Percentiles rank a stretch among this genome's conserved stretches.
phyloP scores from a whole-genome alignment of 805 yeast genomes.

The Kluyveromyces wickerhamii region DNA sequence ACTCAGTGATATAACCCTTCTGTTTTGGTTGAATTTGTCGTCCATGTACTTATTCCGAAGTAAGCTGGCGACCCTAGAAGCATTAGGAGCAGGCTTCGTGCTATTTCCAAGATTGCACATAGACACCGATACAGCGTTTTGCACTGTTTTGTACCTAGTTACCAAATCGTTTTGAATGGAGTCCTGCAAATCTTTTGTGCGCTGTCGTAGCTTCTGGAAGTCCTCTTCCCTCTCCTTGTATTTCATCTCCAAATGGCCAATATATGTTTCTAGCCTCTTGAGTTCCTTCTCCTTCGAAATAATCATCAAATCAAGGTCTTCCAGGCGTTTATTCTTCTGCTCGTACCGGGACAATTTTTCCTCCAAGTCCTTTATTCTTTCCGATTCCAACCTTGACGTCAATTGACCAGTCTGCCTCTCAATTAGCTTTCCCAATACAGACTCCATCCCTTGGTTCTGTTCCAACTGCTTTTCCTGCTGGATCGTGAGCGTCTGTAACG shows the following conservation, averaged over 20 bases:
- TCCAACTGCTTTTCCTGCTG: slow-evolving; percentile 5
- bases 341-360: not conserved
- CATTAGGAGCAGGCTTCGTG: not conserved
- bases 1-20: slow-evolving; percentile 9
- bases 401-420: not conserved
- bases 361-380: not conserved
- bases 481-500: slow-evolving; percentile 5
- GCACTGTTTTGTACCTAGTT: slow-evolving; percentile 8
- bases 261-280: slow-evolving; percentile 6
- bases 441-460: not conserved
- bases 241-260: slow-evolving; percentile 2
- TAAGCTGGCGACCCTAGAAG: slow-evolving; percentile 7
- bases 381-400: not conserved
- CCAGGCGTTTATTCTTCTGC: not conserved
- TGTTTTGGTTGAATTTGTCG: not conserved
- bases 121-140: slow-evolving; percentile 8
- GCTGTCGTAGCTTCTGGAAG: slow-evolving; percentile 5
- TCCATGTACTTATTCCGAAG: slow-evolving; percentile 8
- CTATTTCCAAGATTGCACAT: slow-evolving; percentile 3
- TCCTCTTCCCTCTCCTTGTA: slow-evolving; percentile 3
- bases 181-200: slow-evolving; percentile 5
- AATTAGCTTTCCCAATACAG: not conserved
- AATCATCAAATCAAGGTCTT: slow-evolving; percentile 3
- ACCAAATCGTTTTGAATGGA: slow-evolving; percentile 5
- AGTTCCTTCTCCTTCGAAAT: slow-evolving; percentile 8